phyloP scores from a whole-genome alignment of 2,329 filamentous ascomycete species.

The Cadophora sp. region DNA sequence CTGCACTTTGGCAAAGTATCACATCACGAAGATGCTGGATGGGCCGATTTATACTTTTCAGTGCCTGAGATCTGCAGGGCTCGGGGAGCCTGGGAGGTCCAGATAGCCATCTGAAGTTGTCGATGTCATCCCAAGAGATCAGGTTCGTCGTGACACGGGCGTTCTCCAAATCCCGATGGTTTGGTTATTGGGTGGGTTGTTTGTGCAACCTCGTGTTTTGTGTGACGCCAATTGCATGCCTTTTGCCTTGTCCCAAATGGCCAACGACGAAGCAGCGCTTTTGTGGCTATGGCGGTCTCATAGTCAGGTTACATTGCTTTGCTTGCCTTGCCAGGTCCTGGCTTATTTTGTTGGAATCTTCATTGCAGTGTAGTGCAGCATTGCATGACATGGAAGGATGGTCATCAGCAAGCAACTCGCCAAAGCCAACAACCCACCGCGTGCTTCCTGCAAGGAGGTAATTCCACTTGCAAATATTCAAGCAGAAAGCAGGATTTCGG shows the following conservation, averaged over 20 bases:
- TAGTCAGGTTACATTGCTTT: background rate
- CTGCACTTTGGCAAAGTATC: background rate
- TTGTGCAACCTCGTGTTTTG: background rate
- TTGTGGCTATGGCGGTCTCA: slow-evolving; percentile 5
- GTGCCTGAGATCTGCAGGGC: background rate
- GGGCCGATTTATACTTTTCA: background rate
- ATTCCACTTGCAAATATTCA: background rate
- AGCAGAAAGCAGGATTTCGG: background rate
- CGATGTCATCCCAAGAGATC: slow-evolving; percentile 2
- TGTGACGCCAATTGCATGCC: background rate
- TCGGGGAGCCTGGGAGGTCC: background rate
- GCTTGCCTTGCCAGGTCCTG: background rate
- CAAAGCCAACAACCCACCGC: background rate
- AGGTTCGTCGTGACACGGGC: slow-evolving; percentile 12
- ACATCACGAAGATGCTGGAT: background rate
- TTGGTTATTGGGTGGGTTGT: slow-evolving; percentile 5
- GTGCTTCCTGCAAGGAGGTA: background rate
- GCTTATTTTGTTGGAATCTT: background rate
- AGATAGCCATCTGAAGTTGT: background rate
- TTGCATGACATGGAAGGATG: background rate
- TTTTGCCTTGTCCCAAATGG: background rate
- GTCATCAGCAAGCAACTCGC: background rate
- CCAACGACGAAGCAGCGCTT: background rate
- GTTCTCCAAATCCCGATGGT: slow-evolving; percentile 4
- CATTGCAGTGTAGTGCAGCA: background rate